These are phyloP conservation scores for Lactifluus volemus DNA, from an alignment of 768 basidiomycete species.

Conservation along the genomic window DNA sequence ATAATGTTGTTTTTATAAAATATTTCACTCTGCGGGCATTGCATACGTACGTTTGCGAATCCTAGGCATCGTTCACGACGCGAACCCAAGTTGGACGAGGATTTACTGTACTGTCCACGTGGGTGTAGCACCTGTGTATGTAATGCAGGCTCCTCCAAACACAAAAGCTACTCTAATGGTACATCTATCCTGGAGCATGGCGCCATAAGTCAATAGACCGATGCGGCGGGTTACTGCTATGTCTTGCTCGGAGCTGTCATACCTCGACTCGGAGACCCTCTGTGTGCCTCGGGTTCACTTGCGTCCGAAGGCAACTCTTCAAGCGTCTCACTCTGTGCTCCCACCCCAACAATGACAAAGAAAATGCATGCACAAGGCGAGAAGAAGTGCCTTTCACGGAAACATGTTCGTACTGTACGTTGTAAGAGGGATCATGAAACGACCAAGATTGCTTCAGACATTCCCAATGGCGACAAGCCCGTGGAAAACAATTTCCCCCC, in stretches of 20 bases:
- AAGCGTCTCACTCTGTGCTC: too few relatives aligned
- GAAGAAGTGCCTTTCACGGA: too few relatives aligned
- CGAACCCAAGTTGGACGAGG: neutral
- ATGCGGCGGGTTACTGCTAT: too few relatives aligned
- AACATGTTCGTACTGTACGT: neutral
- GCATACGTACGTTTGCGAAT: constrained; percentile 22
- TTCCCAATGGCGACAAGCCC: neutral
- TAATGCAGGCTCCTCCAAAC: neutral
- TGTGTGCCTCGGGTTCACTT: too few relatives aligned
- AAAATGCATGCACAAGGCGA: neutral
- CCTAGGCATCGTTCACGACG: constrained; percentile 16
- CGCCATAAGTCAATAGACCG: too few relatives aligned
- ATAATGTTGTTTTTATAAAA: neutral
- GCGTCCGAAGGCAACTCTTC: too few relatives aligned
- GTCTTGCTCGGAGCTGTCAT: too few relatives aligned
- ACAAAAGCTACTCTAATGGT: too few relatives aligned
- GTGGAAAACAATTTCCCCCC: neutral
- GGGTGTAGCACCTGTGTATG: neutral
- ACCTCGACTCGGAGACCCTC: too few relatives aligned
- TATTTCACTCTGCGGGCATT: neutral
- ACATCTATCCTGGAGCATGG: too few relatives aligned
- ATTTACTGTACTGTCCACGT: too few relatives aligned
- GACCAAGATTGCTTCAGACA: neutral
- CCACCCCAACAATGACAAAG: neutral
- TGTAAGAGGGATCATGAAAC: neutral